phyloP scores from a whole-genome alignment of 495 filamentous ascomycete genomes.

The Diplogelasinospora grovesii region DNA sequence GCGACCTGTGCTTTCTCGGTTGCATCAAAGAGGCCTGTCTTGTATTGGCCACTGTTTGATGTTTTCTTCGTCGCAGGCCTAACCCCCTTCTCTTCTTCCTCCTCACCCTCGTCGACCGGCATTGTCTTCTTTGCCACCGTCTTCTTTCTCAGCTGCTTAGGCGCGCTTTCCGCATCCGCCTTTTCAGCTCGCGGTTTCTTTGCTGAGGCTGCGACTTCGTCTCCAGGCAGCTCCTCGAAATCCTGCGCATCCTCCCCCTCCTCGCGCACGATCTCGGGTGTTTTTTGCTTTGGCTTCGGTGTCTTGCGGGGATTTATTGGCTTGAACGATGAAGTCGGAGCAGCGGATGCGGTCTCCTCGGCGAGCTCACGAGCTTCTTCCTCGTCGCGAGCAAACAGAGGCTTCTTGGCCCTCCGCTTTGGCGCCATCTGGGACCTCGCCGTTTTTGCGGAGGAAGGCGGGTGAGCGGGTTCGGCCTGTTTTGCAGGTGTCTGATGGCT shows the following conservation, averaged over 20 bases:
- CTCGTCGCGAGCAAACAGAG: constrained; percentile 8
- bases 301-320: too few species aligned
- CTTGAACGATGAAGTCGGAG: too few species aligned
- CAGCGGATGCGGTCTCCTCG: too few species aligned
- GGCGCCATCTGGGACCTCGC: not conserved
- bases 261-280: not conserved
- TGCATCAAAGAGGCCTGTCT: constrained; percentile 22
- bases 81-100: not conserved
- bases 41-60: constrained; percentile 9
- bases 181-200: not conserved
- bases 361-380: too few species aligned
- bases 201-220: constrained; percentile 2
- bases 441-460: not conserved
- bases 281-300: constrained; percentile 3
- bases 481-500: too few species aligned
- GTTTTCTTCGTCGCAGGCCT: not conserved
- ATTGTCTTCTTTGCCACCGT: constrained; percentile 3
- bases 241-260: constrained; percentile 1
- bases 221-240: constrained; percentile 7
- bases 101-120: not conserved
- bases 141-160: not conserved
- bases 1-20: constrained; percentile 28
- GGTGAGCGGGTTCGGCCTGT: too few species aligned
- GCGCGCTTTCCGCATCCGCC: not conserved
- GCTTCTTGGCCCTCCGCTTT: constrained; percentile 10